A percentile compares a stretch with the other conserved stretches of the same genome.
Conservation (phyloP, 352 stramenopile species). For the Phytophthora palmivora region DNA sequence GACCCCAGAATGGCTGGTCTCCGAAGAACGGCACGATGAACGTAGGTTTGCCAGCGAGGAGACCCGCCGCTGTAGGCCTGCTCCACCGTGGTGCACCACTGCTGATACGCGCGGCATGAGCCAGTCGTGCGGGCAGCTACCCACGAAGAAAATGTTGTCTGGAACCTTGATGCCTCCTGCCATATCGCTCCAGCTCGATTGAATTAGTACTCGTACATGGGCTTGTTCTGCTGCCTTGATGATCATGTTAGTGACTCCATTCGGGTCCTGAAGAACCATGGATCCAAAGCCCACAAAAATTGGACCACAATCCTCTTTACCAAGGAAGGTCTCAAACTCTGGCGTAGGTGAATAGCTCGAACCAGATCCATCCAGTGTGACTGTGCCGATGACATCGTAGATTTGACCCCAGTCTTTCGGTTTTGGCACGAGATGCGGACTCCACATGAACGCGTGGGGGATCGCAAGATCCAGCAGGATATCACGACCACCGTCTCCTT, state of each 20-base stretch:
- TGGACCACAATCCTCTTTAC: constrained; percentile 57
- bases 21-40: constrained; percentile 96
- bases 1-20: constrained; percentile 95
- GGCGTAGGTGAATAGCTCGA: constrained; percentile 49
- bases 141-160: constrained; percentile 70
- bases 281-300: constrained; percentile 96
- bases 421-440: constrained; percentile 84
- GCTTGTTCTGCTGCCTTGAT: constrained; percentile 71
- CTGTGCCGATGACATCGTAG: constrained; percentile 91
- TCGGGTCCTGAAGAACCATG: constrained; percentile 91
- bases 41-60: constrained; percentile 92
- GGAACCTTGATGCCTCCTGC: constrained; percentile 50
- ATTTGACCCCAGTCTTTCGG: constrained; percentile 89
- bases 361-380: constrained; percentile 48
- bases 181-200: constrained; percentile 91
- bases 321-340: constrained; percentile 83
- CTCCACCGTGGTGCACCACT: constrained; percentile 85
- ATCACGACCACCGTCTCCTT: constrained; percentile 60
- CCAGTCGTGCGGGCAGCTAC: constrained; percentile 91
- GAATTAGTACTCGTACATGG: constrained; percentile 87
- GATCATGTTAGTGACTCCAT: constrained; percentile 82
- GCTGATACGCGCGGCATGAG: constrained; percentile 89
- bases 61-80: constrained; percentile 91
- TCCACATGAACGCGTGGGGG: constrained; percentile 93
- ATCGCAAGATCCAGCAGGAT: constrained; percentile 76